Evolutionary conservation across 129 eudicot species (phyloP).

Genomic region (Silybum marianum): DNA sequence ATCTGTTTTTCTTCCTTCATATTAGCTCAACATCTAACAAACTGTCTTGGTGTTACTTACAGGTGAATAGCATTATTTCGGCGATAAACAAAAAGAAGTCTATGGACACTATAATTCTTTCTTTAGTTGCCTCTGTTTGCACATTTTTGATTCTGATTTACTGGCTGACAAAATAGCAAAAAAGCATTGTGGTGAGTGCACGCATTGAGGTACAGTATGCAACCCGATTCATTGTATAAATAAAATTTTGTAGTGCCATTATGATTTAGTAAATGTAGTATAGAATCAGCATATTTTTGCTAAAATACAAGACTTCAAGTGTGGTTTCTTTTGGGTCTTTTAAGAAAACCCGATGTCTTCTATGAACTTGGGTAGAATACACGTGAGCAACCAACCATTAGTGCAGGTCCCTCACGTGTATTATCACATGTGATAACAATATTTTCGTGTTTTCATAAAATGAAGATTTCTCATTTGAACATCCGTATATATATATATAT

Average conservation of each 20-base stretch:
- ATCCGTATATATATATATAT: too few relatives aligned
- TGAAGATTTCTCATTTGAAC: too few relatives aligned
- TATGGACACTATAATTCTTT: conserved; percentile 91
- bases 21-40: neutral
- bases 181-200: conserved; percentile 22
- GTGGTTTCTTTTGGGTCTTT: neutral
- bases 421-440: too few relatives aligned
- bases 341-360: neutral
- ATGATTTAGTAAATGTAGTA: conserved; percentile 16
- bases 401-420: neutral
- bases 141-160: conserved; percentile 80
- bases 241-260: conserved; percentile 2
- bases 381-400: too few relatives aligned
- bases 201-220: conserved; percentile 28
- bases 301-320: conserved; percentile 10
- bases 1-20: neutral
- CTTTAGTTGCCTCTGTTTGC: conserved; percentile 91
- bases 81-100: conserved; percentile 97
- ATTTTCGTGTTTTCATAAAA: too few relatives aligned
- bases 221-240: conserved; percentile 12
- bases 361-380: neutral
- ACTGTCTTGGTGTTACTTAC: conserved; percentile 38
- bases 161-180: conserved; percentile 79
- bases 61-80: conserved; percentile 85
- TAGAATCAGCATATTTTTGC: neutral